Base-by-base conservation (phyloP, 164 flowering plant genomes). In the Echeveria elegans region DNA sequence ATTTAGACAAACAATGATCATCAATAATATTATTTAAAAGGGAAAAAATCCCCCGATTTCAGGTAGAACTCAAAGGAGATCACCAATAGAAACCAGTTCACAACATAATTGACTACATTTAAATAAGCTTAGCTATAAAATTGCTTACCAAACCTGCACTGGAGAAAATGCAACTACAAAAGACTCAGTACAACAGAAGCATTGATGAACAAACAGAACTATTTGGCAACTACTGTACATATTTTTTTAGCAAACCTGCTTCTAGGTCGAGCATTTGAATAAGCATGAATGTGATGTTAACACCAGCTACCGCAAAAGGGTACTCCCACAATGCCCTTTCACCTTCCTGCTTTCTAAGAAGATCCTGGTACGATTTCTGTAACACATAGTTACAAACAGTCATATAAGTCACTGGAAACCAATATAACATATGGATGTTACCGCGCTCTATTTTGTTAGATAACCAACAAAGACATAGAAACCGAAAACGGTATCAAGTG, bases 281-380 rank as follows among this genome's bases (percentile, higher is more conserved):
- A 65, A 93, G 91, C 98, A 93, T 93, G 79, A 93, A 93, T 65
- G 98, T 88, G 68, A 93, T 90, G 78, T 93, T 93, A 66, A 93
- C 94, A 69, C 97, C 98, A 77, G 98, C 98, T 23, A 93, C 96
- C 38, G 97, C 98, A 83, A 93, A 93, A 37, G 98, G 98, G 75
- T 93, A 93, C 76, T 93, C 98, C 98, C 98, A 93, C 71, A 85
- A 72, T 18, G 97, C 83, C 47, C 97, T 74, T 40, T 86, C 87
- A 43, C 98, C 98, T 73, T 87, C 98, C 72, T 79, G 86, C 82
- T 93, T 93, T 36, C 74, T 78, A 52, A 93, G 96, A 75, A 93
- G 96, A 78, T 83, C 89, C 70, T 90, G 97, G 71, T 88, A 93
- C 50, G 96, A 76, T 79, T 82, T 88, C 98, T 93, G 85, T 71